phyloP scores from a whole-genome alignment of 2,329 filamentous ascomycete species.

The Teratosphaeria gauchensis region DNA sequence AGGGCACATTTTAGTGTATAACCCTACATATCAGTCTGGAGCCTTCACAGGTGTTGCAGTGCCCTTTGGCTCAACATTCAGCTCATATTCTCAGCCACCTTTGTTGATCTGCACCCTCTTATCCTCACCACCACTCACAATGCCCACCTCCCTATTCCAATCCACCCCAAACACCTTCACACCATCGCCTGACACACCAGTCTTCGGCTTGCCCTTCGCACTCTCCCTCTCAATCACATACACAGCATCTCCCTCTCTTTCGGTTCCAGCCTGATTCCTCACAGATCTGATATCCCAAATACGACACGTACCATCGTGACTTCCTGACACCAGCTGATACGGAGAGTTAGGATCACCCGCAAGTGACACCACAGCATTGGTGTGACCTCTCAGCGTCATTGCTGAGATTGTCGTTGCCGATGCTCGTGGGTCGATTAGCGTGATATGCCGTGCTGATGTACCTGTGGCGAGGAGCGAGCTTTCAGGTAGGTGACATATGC shows the following conservation, averaged over 20 bases:
- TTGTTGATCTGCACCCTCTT: constrained; percentile 85
- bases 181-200: constrained; percentile 61
- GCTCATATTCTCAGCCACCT: background rate
- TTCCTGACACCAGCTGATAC: constrained; percentile 70
- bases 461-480: constrained; percentile 60
- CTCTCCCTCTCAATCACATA: constrained; percentile 72
- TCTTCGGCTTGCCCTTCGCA: constrained; percentile 45
- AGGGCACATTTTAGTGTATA: too few relatives aligned
- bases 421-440: constrained; percentile 80
- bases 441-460: constrained; percentile 77
- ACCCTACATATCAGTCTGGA: too few relatives aligned
- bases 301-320: constrained; percentile 82
- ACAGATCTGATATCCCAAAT: constrained; percentile 85
- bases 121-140: constrained; percentile 87
- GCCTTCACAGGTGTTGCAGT: too few relatives aligned
- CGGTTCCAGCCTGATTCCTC: constrained; percentile 37
- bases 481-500: constrained; percentile 62
- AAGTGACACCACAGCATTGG: constrained; percentile 58
- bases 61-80: too few relatives aligned
- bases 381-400: constrained; percentile 86
- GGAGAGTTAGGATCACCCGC: constrained; percentile 55
- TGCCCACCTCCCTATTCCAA: constrained; percentile 80
- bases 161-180: constrained; percentile 81
- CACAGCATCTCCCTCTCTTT: constrained; percentile 55
- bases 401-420: constrained; percentile 67